These are phyloP conservation scores for Halophytophthora batemanensis DNA, from an alignment of 352 stramenopile genomes.

Conservation along the genomic window DNA sequence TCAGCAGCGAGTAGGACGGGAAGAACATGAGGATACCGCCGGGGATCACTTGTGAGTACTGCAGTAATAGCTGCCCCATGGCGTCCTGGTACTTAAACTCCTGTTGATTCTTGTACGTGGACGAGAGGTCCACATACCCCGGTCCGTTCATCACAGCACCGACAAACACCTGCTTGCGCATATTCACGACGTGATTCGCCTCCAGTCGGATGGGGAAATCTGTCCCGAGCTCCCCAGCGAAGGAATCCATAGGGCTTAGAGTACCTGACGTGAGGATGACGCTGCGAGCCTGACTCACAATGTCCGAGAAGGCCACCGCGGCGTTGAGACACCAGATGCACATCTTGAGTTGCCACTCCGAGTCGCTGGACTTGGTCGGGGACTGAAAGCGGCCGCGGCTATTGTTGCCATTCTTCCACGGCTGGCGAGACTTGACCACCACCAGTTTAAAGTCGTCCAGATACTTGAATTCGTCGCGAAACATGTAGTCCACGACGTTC, in stretches of 20 bases:
- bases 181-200: constrained; percentile 86
- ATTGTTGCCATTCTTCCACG: constrained; percentile 26
- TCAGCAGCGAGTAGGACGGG: constrained; percentile 79
- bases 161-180: constrained; percentile 84
- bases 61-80: constrained; percentile 66
- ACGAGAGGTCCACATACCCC: constrained; percentile 64
- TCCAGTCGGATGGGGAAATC: constrained; percentile 82
- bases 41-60: constrained; percentile 67
- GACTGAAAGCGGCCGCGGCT: constrained; percentile 19
- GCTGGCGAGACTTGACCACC: constrained; percentile 23
- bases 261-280: constrained; percentile 86
- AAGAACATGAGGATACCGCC: constrained; percentile 87
- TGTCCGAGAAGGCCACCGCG: constrained; percentile 79
- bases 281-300: constrained; percentile 56
- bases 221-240: constrained; percentile 73
- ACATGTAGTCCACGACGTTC: constrained; percentile 80
- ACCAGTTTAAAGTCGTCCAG: constrained; percentile 83
- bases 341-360: constrained; percentile 62
- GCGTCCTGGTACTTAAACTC: constrained; percentile 79
- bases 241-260: constrained; percentile 86
- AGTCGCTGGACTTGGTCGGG: constrained; percentile 27
- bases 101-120: constrained; percentile 82
- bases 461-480: constrained; percentile 72
- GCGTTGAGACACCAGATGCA: constrained; percentile 87
- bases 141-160: constrained; percentile 68